These are phyloP conservation scores for Fusarium luffae DNA, from an alignment of 2,329 filamentous ascomycete species.

Conservation along the genomic window DNA sequence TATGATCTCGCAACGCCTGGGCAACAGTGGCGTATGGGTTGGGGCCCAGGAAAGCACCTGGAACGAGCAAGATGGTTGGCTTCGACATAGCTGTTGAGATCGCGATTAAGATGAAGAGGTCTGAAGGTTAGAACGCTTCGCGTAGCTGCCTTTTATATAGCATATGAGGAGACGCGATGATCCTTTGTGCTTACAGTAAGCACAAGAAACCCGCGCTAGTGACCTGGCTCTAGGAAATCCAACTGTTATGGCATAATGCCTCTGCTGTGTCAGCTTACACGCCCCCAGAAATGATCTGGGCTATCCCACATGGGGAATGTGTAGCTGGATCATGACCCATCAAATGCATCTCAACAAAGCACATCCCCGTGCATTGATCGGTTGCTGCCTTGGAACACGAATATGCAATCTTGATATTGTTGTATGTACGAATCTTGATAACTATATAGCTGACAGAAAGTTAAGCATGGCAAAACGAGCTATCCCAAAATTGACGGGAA, in stretches of 20 bases:
- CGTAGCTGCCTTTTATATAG: not conserved
- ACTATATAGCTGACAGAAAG: conserved; percentile 6
- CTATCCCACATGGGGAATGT: not conserved
- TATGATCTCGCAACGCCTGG: not conserved
- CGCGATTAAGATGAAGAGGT: not conserved
- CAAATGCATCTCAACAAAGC: not conserved
- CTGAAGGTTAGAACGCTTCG: not conserved
- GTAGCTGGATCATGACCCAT: not conserved
- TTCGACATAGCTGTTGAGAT: not conserved
- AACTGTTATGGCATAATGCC: not conserved
- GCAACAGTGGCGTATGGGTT: not conserved
- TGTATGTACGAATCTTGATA: not conserved
- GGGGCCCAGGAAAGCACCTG: not conserved
- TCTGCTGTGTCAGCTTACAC: not conserved
- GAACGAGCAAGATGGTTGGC: not conserved
- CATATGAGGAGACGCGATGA: not conserved
- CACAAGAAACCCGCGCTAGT: not conserved
- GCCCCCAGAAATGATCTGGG: not conserved
- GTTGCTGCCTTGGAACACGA: not conserved
- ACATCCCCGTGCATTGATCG: not conserved
- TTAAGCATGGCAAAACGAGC: not conserved
- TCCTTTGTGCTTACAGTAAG: not conserved
- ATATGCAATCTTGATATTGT: not conserved
- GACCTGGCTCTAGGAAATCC: not conserved
- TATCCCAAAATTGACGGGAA: no score